Percentiles rank a stretch among this genome's conserved stretches.
Conservation (phyloP, 257 asterid genomes). For the Verbascum thapsus region DNA sequence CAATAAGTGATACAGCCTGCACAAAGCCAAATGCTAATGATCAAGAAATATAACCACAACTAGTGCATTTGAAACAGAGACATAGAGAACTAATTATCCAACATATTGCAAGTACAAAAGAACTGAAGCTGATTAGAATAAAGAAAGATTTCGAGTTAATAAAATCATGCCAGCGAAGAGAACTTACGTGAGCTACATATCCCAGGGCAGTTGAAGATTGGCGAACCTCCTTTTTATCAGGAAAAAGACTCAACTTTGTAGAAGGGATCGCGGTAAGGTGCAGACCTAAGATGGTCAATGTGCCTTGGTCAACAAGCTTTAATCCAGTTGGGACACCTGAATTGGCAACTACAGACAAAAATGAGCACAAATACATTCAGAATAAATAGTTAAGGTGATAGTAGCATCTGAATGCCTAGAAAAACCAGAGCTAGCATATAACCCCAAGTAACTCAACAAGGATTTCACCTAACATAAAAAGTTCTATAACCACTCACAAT, state of each 20-base stretch:
- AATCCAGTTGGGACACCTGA: slow-evolving; percentile 70
- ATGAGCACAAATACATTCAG: slow-evolving; percentile 15
- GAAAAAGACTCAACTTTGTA: slow-evolving; percentile 91
- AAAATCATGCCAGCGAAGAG: slow-evolving; percentile 30
- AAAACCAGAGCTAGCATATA: slow-evolving; percentile 25
- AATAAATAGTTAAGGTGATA: slow-evolving; percentile 2
- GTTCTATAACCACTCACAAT: slow-evolving; percentile 11
- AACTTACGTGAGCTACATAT: slow-evolving; percentile 88
- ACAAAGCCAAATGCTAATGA: slow-evolving; percentile 28
- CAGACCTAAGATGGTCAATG: slow-evolving; percentile 87
- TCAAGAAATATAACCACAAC: slow-evolving; percentile 29
- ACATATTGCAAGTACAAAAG: slow-evolving; percentile 12
- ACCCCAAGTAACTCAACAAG: slow-evolving; percentile 20
- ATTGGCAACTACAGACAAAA: slow-evolving; percentile 24
- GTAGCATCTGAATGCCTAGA: neutral
- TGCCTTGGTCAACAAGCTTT: slow-evolving; percentile 70
- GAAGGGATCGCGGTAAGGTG: slow-evolving; percentile 81
- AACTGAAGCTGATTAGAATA: slow-evolving; percentile 17
- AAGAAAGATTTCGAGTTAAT: slow-evolving; percentile 22
- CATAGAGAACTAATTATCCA: slow-evolving; percentile 12
- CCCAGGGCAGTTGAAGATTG: slow-evolving; percentile 96
- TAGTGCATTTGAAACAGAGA: slow-evolving; percentile 21
- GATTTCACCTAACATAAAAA: slow-evolving; percentile 16
- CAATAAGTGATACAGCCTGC: slow-evolving; percentile 85
- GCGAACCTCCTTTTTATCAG: slow-evolving; percentile 96